Base-by-base conservation (phyloP, 345 rosid genomes). In the Salix koriyanagi region DNA sequence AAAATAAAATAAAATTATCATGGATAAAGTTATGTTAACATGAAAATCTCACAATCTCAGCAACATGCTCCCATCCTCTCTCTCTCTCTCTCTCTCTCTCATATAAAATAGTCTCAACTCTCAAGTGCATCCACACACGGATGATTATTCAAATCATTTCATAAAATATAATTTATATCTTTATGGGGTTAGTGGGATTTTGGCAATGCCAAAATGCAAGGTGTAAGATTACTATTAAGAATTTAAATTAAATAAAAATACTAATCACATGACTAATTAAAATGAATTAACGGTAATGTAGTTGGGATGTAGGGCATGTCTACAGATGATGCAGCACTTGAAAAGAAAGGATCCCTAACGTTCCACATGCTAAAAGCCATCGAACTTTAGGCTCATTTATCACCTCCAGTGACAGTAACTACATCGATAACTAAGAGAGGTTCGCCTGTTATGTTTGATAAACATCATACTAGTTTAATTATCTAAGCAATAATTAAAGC, bases 301-400 rank as follows among this genome's bases (percentile, higher is more conserved):
- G 48, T 0, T 44, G 48, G 48, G 19, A n/a, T 52, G 60, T 19
- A 52, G 61, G 62, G 26, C 28, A 58, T 58, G 28, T 10, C 28
- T 3, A 4, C 28, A 56, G 23, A 7, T 7, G 25, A 30, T 30
- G 32, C 25, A 50, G n/a, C 56, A 6, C 61, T n/a, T 7, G 12
- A 54, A 54, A 54, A 7, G 61, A 54, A 7, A 7, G 26, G 12
- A 2, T 12, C 9, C 4, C n/a, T 8, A 10, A n/a, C 26, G 28
- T 18, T 46, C 65, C 71, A 76, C 18, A 3, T 67, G 74, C 36
- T 72, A 72, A 32, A 72, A 71, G 76, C 21, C 44, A 67, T 15
- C 2, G 1, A 14, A 36, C 83, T 42, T 72, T 32, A 34, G 34
- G 37, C 2, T 4, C 48, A 44, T 44, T 13, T 13, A 13, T 44